Evolutionary conservation across 805 yeast species (phyloP).

Genomic region (Jamesozyma piceae): DNA sequence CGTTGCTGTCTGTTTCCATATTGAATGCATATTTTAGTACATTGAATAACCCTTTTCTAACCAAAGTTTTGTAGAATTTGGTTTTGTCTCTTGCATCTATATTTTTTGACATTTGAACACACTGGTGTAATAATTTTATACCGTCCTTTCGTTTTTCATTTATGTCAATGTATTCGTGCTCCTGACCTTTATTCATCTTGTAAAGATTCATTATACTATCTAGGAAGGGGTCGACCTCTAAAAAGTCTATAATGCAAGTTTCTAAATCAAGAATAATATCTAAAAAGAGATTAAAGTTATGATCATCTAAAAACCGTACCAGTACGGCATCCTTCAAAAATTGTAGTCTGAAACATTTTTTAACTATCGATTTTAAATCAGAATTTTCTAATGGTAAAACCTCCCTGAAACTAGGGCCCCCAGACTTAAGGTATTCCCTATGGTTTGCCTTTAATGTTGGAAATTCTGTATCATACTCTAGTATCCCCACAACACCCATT

Average conservation of each 20-base stretch:
- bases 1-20: conserved; percentile 33
- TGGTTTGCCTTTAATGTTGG: conserved; percentile 75
- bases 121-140: conserved; percentile 69
- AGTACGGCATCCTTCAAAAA: conserved; percentile 81
- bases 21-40: conserved; percentile 65
- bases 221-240: conserved; percentile 37
- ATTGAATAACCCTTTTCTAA: conserved; percentile 59
- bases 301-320: conserved; percentile 75
- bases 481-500: conserved; percentile 59
- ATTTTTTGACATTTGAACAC: conserved; percentile 62
- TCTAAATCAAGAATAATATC: conserved; percentile 30
- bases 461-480: conserved; percentile 85
- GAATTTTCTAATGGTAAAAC: conserved; percentile 54
- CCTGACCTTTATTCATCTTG: conserved; percentile 13
- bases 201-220: conserved; percentile 53
- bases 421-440: conserved; percentile 53
- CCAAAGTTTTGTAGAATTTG: conserved; percentile 52
- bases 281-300: conserved; percentile 55
- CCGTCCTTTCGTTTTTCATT: conserved; percentile 50
- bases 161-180: conserved; percentile 6
- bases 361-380: conserved; percentile 45
- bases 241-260: conserved; percentile 27
- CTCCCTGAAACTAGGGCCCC: conserved; percentile 46
- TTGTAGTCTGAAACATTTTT: conserved; percentile 67
- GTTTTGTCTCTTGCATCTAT: conserved; percentile 56